Conservation (phyloP, 257 asterid genomes). For the Verbascum thapsus region DNA sequence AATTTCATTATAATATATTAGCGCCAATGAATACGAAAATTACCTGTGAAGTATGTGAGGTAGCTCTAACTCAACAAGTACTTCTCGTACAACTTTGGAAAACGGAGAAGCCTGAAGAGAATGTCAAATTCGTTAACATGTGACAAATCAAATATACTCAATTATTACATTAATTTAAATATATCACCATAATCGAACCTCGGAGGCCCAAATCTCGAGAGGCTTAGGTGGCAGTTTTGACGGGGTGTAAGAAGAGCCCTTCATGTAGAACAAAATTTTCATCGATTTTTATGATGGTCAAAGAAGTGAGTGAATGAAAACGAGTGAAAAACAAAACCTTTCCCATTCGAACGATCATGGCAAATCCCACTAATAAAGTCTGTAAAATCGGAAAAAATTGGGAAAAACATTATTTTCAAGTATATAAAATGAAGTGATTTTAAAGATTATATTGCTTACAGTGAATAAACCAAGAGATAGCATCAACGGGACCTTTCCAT, state of each 20-base stretch:
- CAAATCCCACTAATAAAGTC: constrained; percentile 86
- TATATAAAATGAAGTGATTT: constrained; percentile 19
- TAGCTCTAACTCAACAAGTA: constrained; percentile 84
- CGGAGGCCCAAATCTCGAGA: constrained; percentile 92
- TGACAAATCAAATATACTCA: neutral
- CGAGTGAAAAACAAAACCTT: constrained; percentile 69
- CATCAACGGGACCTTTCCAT: constrained; percentile 43
- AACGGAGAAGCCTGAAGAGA: constrained; percentile 79
- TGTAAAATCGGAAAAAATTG: constrained; percentile 31
- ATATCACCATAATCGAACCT: constrained; percentile 51
- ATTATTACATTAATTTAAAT: too few relatives aligned
- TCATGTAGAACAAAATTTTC: constrained; percentile 24
- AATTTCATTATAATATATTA: too few relatives aligned
- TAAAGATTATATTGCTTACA: constrained; percentile 46
- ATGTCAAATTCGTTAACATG: neutral
- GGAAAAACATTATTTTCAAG: constrained; percentile 7
- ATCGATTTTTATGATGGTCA: neutral
- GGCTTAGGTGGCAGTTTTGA: constrained; percentile 86
- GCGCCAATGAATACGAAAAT: neutral
- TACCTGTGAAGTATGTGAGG: constrained; percentile 94
- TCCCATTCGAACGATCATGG: constrained; percentile 92
- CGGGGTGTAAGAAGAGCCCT: constrained; percentile 73
- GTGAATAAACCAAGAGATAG: constrained; percentile 60
- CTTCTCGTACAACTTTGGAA: constrained; percentile 92
- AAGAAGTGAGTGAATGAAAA: neutral